Percentiles rank a stretch among this genome's conserved stretches.
Conservation (phyloP, 2,329 filamentous ascomycete genomes). For the Nothomitra cinnamomea region DNA sequence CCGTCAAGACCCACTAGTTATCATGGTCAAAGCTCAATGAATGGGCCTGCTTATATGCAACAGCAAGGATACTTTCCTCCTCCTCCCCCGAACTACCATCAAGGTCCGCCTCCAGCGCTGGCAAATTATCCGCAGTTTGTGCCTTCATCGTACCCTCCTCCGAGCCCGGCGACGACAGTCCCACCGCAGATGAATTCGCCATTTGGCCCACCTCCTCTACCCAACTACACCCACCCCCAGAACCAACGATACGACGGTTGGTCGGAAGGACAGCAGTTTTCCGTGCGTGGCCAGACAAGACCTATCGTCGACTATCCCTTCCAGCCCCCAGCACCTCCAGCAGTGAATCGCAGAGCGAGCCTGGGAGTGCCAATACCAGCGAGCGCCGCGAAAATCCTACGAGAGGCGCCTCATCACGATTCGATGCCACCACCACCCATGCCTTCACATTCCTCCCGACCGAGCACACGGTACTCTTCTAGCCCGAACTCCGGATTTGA, state of each 20-base stretch:
- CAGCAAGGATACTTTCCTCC: neutral
- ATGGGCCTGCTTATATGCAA: neutral
- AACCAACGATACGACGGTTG: neutral
- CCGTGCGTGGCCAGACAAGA: neutral
- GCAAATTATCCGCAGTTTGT: neutral
- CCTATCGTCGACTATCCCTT: neutral
- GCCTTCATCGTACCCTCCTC: neutral
- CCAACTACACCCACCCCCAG: neutral
- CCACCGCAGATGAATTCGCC: conserved; percentile 1
- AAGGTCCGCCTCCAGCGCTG: conserved; percentile 1
- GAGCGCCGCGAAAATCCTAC: neutral
- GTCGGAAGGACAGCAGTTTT: conserved; percentile 4
- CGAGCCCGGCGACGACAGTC: neutral
- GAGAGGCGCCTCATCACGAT: neutral
- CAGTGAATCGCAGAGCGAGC: conserved; percentile 3
- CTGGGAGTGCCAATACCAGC: neutral
- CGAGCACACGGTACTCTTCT: neutral
- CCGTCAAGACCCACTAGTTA: conserved; percentile 4
- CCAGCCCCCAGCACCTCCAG: neutral
- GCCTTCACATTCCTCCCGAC: neutral
- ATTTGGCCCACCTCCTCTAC: neutral
- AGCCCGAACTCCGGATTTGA: conserved; percentile 1
- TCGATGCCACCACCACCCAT: neutral
- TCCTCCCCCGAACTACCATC: neutral
- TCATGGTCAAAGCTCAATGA: neutral